Base-by-base conservation (phyloP, 179 eudicot genomes). In the Vitellaria paradoxa region DNA sequence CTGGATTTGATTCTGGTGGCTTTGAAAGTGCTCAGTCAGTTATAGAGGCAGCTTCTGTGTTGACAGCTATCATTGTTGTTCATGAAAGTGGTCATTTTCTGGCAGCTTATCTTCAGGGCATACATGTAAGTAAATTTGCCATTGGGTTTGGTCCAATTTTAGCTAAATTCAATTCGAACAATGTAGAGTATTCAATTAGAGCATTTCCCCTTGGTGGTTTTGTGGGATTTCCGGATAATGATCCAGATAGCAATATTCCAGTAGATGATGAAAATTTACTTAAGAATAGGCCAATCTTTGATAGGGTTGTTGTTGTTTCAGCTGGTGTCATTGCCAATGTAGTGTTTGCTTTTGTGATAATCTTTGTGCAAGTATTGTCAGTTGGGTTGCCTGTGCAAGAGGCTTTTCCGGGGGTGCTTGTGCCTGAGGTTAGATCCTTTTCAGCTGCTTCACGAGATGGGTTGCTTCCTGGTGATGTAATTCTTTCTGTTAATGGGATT, bases 181-280 rank as follows among this genome's bases (percentile, higher is more conserved):
- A 96, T 80, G 99, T 96, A 1, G 99, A 96, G 87, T 96, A 92
- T 70, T 96, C 99, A 6, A 59, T 96, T 75, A 85, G 99, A 79
- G 98, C 98, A 30, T 83, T 96, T 81, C 99, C 98, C 30, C 91
- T 96, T 17, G 98, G 98, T 75, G 99, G 99, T 3, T 96, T 93
- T 87, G 99, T 96, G 86, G 99, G 94, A 4, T 96, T 94, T 75
- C 99, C 99, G 76, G 99, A 96, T 92, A 96, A 96, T 88, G 99
- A 96, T 78, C 97, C 99, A 9, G 97, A 96, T 23, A 96, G 97
- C 82, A 92, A 91, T 76, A 96, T 96, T 50, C 98, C 98, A 3
- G 81, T 86, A 1, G 96, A 96, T 89, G 99, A 96, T 87, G 89
- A 21, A 24, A 89, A 96, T 87, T 87, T 96, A 46, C 88, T 94